Conservation (phyloP, 768 basidiomycete genomes). For the Lactarius vividus region DNA sequence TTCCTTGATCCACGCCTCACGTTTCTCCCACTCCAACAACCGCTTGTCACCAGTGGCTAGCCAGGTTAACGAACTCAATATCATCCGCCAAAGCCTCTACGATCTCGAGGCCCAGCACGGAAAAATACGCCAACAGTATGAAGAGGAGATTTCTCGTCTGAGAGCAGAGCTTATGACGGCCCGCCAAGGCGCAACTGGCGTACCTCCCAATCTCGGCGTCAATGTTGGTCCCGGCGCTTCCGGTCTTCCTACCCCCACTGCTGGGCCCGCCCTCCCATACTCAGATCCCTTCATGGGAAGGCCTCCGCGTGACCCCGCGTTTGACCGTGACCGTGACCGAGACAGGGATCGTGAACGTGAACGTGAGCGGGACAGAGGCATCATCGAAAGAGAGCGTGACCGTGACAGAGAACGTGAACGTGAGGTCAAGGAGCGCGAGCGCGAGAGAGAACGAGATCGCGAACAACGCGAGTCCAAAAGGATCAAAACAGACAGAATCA, state of each 20-base stretch:
- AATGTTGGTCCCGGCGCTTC: conserved; percentile 27
- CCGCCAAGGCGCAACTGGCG: conserved; percentile 39
- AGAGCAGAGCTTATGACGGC: conserved; percentile 62
- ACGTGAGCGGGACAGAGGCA: conserved; percentile 35
- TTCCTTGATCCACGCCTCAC: conserved; percentile 23
- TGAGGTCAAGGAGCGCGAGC: conserved; percentile 34
- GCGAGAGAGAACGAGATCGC: conserved; percentile 30
- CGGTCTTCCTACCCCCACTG: conserved; percentile 28
- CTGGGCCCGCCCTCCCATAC: conserved; percentile 32
- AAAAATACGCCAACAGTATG: conserved; percentile 83
- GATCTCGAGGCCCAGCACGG: conserved; percentile 88
- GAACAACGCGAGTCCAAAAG: conserved; percentile 27
- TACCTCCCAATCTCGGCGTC: conserved; percentile 30
- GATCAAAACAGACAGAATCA: conserved; percentile 28
- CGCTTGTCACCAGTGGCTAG: conserved; percentile 50
- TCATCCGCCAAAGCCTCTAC: conserved; percentile 86
- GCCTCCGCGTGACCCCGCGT: conserved; percentile 29
- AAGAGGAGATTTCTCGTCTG: conserved; percentile 75
- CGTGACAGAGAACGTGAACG: conserved; percentile 35
- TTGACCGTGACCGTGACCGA: conserved; percentile 34
- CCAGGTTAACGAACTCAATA: conserved; percentile 88
- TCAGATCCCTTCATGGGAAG: conserved; percentile 26
- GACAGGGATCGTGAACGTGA: conserved; percentile 36
- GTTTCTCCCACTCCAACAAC: conserved; percentile 10
- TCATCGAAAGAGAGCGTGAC: conserved; percentile 40